Base-by-base conservation (phyloP, 768 basidiomycete species). In the Tylopilus rubrobrunneus region DNA sequence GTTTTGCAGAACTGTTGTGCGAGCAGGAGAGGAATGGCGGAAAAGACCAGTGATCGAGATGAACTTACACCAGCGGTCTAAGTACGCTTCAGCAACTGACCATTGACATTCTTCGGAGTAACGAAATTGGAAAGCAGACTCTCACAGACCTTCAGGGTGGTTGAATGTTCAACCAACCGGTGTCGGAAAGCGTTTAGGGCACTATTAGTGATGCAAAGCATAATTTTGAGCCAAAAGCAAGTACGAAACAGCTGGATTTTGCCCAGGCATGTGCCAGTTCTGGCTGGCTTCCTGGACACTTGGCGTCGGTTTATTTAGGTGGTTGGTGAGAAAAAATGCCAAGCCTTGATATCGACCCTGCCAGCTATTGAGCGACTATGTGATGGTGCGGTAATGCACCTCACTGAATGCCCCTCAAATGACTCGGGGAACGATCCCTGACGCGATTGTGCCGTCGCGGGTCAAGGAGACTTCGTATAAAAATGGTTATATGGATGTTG, bases 131-230 rank as follows among this genome's bases (percentile, higher is more conserved):
- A 39, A 56, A 45, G 17, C 1, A 42, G 36, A 39, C 25, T 61
- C 55, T 53, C 60, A 51, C 58, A 56, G 23, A 34, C 11, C 6
- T 34, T 29, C 55, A 57, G 52, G 34, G 49, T 25, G 7, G 40
- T 5, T 23, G 12, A n/a, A 23, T 33, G 23, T 37, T 28, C 17
- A 34, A 17, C 41, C 37, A 14, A 39, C 27, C 39, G 28, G n/a
- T 23, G 19, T 42, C 42, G 31, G 55, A 28, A 47, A 29, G 34
- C n/a, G 28, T 45, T 31, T n/a, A 33, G n/a, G 39, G 19, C 27
- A 39, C 19, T 19, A 19, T 19, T 14, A 7, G 31, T 7, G n/a
- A 23, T 23, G 29, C 40, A 29, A 31, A 29, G 28, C 14, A 14
- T 12, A 33, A 28, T 25, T 11, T 17, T 14, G 21, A 15, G 40